Conservation (phyloP, 1,139 yeast species). For the Protomyces pachydermus region DNA sequence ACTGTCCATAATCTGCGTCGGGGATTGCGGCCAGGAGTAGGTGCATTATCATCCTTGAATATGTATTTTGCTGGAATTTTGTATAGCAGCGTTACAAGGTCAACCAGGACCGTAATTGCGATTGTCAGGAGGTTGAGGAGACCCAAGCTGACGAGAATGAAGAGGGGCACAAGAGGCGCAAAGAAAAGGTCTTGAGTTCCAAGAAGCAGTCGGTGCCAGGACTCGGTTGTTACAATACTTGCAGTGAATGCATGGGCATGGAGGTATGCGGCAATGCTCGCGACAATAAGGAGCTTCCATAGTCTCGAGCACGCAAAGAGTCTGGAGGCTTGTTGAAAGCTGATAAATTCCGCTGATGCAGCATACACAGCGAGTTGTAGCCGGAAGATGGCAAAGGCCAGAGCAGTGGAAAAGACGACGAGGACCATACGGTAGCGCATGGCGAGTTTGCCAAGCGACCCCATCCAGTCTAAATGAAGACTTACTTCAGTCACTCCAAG, state of each 20-base stretch:
- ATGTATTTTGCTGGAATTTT: neutral
- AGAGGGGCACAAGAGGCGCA: conserved; percentile 57
- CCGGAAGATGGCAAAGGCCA: conserved; percentile 35
- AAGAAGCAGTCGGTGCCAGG: conserved; percentile 48
- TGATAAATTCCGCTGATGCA: conserved; percentile 46
- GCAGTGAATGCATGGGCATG: neutral
- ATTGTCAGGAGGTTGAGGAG: conserved; percentile 38
- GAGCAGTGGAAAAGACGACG: conserved; percentile 38
- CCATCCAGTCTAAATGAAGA: conserved; percentile 40
- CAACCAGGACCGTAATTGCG: neutral
- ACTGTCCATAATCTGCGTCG: conserved; percentile 35
- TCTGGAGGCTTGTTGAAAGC: conserved; percentile 49
- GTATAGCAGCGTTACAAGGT: neutral
- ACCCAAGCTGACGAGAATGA: conserved; percentile 52
- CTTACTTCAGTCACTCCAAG: conserved; percentile 33
- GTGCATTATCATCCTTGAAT: neutral
- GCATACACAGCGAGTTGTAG: conserved; percentile 36
- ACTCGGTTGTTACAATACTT: neutral
- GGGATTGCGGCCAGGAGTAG: conserved; percentile 7
- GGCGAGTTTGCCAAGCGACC: conserved; percentile 40
- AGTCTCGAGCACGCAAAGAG: conserved; percentile 38
- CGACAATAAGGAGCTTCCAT: conserved; percentile 35
- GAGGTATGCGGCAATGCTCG: conserved; percentile 44
- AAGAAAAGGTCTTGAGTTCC: conserved; percentile 60
- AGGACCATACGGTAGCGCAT: conserved; percentile 39